A percentile compares a stretch with the other conserved stretches of the same genome.
These are phyloP conservation scores for Gymnopus androsaceus DNA, from an alignment of 1,284 basidiomycete species.

Conservation along the genomic window DNA sequence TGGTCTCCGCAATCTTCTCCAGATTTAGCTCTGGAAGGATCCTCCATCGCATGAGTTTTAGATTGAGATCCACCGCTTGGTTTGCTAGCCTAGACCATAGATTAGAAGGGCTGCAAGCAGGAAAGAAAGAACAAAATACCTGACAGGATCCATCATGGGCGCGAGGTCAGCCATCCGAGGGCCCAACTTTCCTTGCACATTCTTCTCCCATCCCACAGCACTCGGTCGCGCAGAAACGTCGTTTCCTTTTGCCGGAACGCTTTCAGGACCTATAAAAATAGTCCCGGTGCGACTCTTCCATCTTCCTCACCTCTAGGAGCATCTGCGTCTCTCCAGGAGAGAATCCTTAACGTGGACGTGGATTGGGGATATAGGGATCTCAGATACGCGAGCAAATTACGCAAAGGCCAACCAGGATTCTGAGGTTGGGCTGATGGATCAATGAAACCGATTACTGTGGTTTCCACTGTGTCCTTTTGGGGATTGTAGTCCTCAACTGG, in stretches of 20 bases:
- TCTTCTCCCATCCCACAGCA: constrained; percentile 96
- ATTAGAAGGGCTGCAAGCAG: background rate
- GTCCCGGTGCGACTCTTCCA: constrained; percentile 69
- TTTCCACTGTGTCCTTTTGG: constrained; percentile 43
- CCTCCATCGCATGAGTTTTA: constrained; percentile 98
- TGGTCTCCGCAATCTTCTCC: constrained; percentile 81
- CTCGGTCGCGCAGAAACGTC: constrained; percentile 42
- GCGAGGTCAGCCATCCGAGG: constrained; percentile 91
- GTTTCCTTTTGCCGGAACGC: constrained; percentile 20
- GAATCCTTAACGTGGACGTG: constrained; percentile 56
- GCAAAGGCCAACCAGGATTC: constrained; percentile 92
- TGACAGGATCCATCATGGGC: constrained; percentile 92
- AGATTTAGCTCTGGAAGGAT: constrained; percentile 90
- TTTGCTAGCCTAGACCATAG: constrained; percentile 70
- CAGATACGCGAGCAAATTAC: constrained; percentile 88
- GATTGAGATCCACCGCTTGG: constrained; percentile 95
- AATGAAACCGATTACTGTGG: constrained; percentile 68
- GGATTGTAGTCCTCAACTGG: constrained; percentile 56
- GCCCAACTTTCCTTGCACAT: constrained; percentile 75
- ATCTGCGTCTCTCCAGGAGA: constrained; percentile 76
- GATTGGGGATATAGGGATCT: constrained; percentile 53
- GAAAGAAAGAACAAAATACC: constrained; percentile 40
- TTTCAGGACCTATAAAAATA: constrained; percentile 37
- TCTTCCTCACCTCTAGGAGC: constrained; percentile 34
- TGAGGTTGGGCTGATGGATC: constrained; percentile 82